phyloP scores from a whole-genome alignment of 106 monocot species.

The Dendrobium catenatum region DNA sequence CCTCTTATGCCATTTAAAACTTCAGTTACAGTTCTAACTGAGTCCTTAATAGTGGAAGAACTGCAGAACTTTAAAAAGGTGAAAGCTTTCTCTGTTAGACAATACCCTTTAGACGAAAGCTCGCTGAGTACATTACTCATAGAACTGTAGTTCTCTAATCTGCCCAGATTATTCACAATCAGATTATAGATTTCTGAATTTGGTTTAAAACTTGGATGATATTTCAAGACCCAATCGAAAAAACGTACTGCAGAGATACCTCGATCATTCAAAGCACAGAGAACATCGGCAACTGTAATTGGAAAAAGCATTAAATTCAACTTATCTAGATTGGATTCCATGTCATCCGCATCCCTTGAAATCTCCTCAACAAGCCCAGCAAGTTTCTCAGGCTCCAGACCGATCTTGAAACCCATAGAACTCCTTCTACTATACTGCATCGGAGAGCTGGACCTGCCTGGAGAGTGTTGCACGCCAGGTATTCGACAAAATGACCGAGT shows the following conservation, averaged over 20 bases:
- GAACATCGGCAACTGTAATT: slow-evolving; percentile 13
- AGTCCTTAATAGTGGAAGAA: slow-evolving; percentile 11
- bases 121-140: slow-evolving; percentile 32
- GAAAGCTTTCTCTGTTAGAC: slow-evolving; percentile 55
- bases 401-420: neutral
- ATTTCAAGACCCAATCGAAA: slow-evolving; percentile 47
- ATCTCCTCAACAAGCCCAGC: slow-evolving; percentile 33
- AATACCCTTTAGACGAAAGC: slow-evolving; percentile 33
- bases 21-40: slow-evolving; percentile 17
- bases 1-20: slow-evolving; percentile 26
- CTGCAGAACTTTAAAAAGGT: slow-evolving; percentile 21
- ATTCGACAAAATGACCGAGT: slow-evolving; percentile 3
- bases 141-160: slow-evolving; percentile 27
- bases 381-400: slow-evolving; percentile 6
- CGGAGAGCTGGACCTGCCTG: neutral
- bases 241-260: slow-evolving; percentile 41
- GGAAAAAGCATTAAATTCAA: slow-evolving; percentile 24
- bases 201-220: slow-evolving; percentile 19
- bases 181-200: slow-evolving; percentile 37
- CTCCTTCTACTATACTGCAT: neutral
- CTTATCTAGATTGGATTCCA: slow-evolving; percentile 30
- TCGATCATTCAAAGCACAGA: slow-evolving; percentile 26
- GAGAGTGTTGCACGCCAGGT: neutral
- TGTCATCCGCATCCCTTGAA: slow-evolving; percentile 9
- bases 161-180: slow-evolving; percentile 58